Conservation (phyloP, 768 basidiomycete species). For the Tulasnella sp. region DNA sequence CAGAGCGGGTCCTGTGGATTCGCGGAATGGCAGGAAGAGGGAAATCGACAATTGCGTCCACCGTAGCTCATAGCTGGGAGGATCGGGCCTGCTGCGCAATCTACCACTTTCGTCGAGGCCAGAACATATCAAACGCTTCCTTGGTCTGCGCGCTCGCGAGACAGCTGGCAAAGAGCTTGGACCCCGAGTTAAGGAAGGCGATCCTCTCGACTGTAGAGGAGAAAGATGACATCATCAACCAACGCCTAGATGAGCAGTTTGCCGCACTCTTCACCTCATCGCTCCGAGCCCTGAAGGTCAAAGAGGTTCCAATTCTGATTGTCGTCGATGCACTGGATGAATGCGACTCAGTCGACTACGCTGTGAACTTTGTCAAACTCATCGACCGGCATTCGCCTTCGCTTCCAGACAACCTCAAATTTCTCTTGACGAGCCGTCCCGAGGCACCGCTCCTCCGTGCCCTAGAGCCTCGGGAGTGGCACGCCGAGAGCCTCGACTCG, state of each 20-base stretch:
- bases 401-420: neutral
- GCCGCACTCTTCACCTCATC: neutral
- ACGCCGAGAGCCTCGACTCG: neutral
- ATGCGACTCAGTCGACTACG: neutral
- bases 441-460: neutral
- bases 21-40: neutral
- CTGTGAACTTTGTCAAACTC: neutral
- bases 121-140: neutral
- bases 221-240: neutral
- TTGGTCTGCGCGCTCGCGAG: neutral
- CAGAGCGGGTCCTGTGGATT: neutral
- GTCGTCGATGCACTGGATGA: neutral
- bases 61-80: neutral
- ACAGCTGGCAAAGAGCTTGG: neutral
- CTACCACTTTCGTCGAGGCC: neutral
- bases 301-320: neutral
- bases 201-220: neutral
- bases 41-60: neutral
- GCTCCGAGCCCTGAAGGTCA: neutral
- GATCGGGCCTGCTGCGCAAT: neutral
- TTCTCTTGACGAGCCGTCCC: neutral
- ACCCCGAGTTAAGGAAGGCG: neutral
- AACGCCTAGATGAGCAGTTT: neutral
- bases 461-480: neutral
- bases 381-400: neutral